A percentile compares a stretch with the other conserved stretches of the same genome.
These are phyloP conservation scores for Aspergillus steynii DNA, from an alignment of 495 filamentous ascomycete genomes.

Conservation along the genomic window DNA sequence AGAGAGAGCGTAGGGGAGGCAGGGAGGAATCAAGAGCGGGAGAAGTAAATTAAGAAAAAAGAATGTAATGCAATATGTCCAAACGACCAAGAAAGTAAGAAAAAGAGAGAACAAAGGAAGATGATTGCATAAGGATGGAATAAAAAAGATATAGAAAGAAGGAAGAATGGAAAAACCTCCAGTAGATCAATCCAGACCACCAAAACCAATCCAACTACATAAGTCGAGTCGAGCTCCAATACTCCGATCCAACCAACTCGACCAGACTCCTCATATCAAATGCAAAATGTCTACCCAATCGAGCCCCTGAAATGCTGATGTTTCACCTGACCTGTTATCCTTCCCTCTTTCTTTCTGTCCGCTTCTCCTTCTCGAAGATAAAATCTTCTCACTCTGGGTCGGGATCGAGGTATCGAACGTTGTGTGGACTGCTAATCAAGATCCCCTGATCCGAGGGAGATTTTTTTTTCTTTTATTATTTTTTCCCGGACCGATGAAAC, in stretches of 20 bases:
- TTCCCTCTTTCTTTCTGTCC: not conserved
- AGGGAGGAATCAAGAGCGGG: no score
- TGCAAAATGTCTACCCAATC: conserved; percentile 21
- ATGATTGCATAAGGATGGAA: not conserved
- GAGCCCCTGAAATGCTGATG: conserved; percentile 3
- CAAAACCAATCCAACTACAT: not conserved
- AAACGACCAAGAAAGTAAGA: not conserved
- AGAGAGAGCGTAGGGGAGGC: not conserved
- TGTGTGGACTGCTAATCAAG: not conserved
- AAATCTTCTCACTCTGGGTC: not conserved
- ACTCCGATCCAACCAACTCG: conserved; percentile 1
- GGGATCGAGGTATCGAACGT: not conserved
- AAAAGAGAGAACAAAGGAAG: not conserved
- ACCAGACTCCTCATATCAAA: conserved; percentile 20
- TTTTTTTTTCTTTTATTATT: no score
- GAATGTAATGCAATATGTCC: not conserved
- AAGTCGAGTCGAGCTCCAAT: conserved; percentile 1
- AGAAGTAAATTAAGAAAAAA: not conserved
- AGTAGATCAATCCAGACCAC: not conserved
- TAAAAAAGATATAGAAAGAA: not conserved
- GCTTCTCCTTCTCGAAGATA: not conserved
- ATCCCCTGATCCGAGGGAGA: no score
- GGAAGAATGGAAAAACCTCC: not conserved
- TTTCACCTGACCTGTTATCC: not conserved
- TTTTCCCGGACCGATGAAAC: not conserved